Base-by-base conservation (phyloP, 2,329 filamentous ascomycete species). In the Trichoderma koningii region DNA sequence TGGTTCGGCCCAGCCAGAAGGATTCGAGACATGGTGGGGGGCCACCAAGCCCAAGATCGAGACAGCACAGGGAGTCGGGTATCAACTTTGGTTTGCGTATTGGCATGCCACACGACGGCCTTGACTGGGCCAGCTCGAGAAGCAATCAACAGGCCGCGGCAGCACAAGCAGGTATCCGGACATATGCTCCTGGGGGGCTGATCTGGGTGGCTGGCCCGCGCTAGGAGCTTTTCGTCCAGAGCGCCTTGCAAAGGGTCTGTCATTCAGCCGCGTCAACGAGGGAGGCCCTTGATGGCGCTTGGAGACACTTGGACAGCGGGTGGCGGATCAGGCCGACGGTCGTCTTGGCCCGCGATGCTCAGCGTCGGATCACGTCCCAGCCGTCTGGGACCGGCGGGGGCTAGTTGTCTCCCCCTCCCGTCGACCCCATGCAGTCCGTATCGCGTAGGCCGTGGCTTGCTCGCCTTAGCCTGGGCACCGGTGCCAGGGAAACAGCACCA, bases 1-100 rank as follows among this genome's bases (percentile, higher is more conserved):
- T 66, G 69, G 69, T 66, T 67, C 67, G 61, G 15, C 63, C 64
- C 21, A 63, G 28, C 63, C 7, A 56, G 9, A 52, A 48, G 51
- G 19, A 34, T 21, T 59, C 15, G 38, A 53, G 21, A 50, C 38
- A 57, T 38, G 38, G 55, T 59, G 63, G 50, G 48, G 60, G 44
- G 15, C 30, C 28, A 51, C 23, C 19, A 55, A 30, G 53, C 30
- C 23, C 55, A 30, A 50, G 26, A 14, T 41, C 15, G 28, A 28
- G 17, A 28, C 12, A 38, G 9, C 41, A 47, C 28, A 30, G 48
- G 14, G 30, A 34, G 30, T 34, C 30, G 10, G 30, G 30, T 34
- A 10, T 34, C 30, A 30, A 47, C 48, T 21, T 4, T 19, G 21
- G 21, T 4, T 4, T 15, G 10, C 5, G 17, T n/a, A 51, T 30